Percentiles rank a stretch among this genome's conserved stretches.
phyloP scores from a whole-genome alignment of 352 stramenopile genomes.

The Phytophthora fragariaefolia region DNA sequence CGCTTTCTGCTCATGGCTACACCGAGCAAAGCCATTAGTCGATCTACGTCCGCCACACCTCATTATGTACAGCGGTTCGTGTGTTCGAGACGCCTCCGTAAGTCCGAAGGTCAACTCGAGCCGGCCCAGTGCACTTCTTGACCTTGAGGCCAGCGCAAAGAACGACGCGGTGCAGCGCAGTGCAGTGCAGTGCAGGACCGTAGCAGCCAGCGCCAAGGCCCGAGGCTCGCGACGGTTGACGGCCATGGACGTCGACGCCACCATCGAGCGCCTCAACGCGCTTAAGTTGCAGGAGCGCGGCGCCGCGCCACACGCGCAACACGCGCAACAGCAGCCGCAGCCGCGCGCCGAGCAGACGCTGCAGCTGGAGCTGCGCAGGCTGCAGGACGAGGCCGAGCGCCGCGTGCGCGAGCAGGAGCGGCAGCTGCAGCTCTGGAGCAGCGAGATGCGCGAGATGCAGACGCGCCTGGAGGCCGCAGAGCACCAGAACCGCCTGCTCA shows the following conservation, averaged over 20 bases:
- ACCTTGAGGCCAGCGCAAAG: conserved; percentile 15
- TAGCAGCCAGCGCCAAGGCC: no score
- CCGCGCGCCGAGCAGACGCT: conserved; percentile 17
- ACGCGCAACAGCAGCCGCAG: no score
- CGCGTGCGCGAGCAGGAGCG: conserved; percentile 54
- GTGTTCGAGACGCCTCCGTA: background rate
- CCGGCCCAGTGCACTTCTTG: conserved; percentile 25
- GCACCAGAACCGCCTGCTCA: conserved; percentile 66
- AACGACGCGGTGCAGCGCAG: background rate
- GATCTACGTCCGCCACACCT: no score
- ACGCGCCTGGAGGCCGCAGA: conserved; percentile 49
- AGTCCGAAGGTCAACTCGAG: conserved; percentile 36
- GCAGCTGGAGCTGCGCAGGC: conserved; percentile 46
- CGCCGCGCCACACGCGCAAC: no score
- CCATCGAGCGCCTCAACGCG: conserved; percentile 77
- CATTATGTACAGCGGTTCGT: background rate
- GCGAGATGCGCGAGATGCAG: conserved; percentile 60
- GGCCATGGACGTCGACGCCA: conserved; percentile 65
- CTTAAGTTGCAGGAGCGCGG: conserved; percentile 67
- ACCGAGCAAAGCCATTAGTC: no score
- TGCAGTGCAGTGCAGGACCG: conserved; percentile 10
- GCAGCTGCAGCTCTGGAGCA: conserved; percentile 51
- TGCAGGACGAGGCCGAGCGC: conserved; percentile 59
- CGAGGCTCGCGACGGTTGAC: conserved; percentile 8
- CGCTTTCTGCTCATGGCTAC: no score